Conservation (phyloP, 2,329 filamentous ascomycete genomes). For the Penicillium sp. region DNA sequence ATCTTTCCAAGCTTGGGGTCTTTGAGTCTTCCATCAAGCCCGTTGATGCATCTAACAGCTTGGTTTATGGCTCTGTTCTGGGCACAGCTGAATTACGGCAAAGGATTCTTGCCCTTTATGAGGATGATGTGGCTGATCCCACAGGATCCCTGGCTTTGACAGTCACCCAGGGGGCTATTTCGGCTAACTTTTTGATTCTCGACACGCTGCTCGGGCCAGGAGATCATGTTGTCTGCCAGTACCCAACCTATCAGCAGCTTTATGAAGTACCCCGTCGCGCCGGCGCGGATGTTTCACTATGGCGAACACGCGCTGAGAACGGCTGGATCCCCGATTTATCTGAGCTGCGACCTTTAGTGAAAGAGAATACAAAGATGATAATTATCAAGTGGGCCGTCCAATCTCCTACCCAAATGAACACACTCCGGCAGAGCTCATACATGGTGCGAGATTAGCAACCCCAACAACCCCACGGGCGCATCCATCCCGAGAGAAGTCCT, state of each 20-base stretch:
- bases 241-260: constrained; percentile 15
- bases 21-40: background rate
- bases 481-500: constrained; percentile 7
- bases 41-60: background rate
- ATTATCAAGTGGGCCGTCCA: constrained; percentile 16
- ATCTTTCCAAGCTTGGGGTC: constrained; percentile 1
- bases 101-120: constrained; percentile 8
- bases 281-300: constrained; percentile 12
- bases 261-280: constrained; percentile 11
- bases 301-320: constrained; percentile 5
- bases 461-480: constrained; percentile 17
- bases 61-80: constrained; percentile 6
- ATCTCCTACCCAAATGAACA: no score
- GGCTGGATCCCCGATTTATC: constrained; percentile 11
- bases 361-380: constrained; percentile 15
- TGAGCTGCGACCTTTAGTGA: constrained; percentile 3
- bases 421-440: background rate
- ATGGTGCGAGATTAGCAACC: constrained; percentile 9
- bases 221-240: constrained; percentile 16
- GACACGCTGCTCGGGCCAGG: constrained; percentile 9
- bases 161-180: constrained; percentile 10
- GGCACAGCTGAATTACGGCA: constrained; percentile 3
- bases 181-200: constrained; percentile 12
- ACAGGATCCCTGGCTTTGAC: background rate
- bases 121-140: background rate